Percentiles rank a stretch among this genome's conserved stretches.
These are phyloP conservation scores for Scenedesmus sp. DNA, from an alignment of 163 green algal species.

Conservation along the genomic window DNA sequence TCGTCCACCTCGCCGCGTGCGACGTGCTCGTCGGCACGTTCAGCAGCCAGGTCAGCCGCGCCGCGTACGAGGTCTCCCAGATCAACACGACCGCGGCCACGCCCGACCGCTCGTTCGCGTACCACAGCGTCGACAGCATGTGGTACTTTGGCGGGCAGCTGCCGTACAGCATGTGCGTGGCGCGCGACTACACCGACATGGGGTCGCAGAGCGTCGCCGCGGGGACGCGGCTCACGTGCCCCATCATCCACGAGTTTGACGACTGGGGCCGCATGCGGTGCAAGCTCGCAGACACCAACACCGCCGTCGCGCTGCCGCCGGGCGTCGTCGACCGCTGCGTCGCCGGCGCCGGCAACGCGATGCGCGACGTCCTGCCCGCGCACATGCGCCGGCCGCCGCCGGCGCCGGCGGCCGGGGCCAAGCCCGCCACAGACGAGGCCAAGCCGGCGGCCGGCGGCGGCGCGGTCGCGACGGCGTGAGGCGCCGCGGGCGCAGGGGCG, in stretches of 20 bases:
- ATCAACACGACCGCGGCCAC: slow-evolving; percentile 8
- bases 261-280: not conserved
- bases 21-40: slow-evolving; percentile 41
- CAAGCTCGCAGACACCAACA: not conserved
- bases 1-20: slow-evolving; percentile 20
- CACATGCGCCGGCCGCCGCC: slow-evolving; percentile 12
- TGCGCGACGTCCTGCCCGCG: not conserved
- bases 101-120: slow-evolving; percentile 5
- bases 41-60: slow-evolving; percentile 40
- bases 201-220: not conserved
- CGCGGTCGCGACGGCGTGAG: too few relatives aligned
- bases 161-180: not conserved
- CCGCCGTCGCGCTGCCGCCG: not conserved
- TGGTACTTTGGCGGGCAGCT: slow-evolving; percentile 31
- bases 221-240: not conserved
- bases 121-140: slow-evolving; percentile 20
- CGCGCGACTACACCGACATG: not conserved
- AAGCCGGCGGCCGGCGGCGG: too few relatives aligned
- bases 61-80: slow-evolving; percentile 23
- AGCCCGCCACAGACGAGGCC: too few relatives aligned
- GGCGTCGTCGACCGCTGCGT: not conserved
- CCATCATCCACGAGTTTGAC: slow-evolving; percentile 11
- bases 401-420: too few relatives aligned
- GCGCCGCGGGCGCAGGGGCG: too few relatives aligned
- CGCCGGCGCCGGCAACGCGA: not conserved